Conservation (phyloP, 768 basidiomycete species). For the Termitomyces sp. region DNA sequence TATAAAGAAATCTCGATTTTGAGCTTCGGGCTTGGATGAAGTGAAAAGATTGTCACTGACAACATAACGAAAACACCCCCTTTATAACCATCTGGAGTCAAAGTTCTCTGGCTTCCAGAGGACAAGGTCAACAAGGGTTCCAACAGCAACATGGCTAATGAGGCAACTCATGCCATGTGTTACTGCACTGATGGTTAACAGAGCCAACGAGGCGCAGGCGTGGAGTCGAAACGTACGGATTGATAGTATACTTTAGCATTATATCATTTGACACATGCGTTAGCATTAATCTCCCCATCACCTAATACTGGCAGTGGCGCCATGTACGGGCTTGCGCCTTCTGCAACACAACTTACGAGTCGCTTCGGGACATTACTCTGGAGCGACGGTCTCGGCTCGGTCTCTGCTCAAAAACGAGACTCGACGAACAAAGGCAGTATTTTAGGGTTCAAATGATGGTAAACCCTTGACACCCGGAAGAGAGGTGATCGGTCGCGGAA, state of each 20-base stretch:
- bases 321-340: constrained; percentile 90
- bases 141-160: constrained; percentile 77
- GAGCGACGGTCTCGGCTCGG: constrained; percentile 86
- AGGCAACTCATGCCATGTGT: constrained; percentile 88
- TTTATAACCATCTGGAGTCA: constrained; percentile 94
- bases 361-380: too few species aligned
- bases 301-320: constrained; percentile 87
- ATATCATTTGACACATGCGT: constrained; percentile 90
- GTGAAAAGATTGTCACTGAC: constrained; percentile 44
- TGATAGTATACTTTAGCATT: constrained; percentile 95
- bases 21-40: neutral
- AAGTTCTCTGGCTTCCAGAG: constrained; percentile 95
- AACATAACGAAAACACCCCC: constrained; percentile 91
- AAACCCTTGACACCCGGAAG: constrained; percentile 98
- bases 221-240: constrained; percentile 61
- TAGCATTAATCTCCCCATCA: constrained; percentile 69
- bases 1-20: constrained; percentile 22
- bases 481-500: neutral
- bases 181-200: constrained; percentile 58
- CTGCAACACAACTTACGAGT: too few species aligned
- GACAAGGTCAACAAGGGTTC: constrained; percentile 88
- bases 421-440: constrained; percentile 97
- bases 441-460: constrained; percentile 89
- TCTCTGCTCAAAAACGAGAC: constrained; percentile 70
- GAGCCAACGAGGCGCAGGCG: neutral